phyloP scores from a whole-genome alignment of 352 stramenopile genomes.

The Phytophthora pseudosyringae region DNA sequence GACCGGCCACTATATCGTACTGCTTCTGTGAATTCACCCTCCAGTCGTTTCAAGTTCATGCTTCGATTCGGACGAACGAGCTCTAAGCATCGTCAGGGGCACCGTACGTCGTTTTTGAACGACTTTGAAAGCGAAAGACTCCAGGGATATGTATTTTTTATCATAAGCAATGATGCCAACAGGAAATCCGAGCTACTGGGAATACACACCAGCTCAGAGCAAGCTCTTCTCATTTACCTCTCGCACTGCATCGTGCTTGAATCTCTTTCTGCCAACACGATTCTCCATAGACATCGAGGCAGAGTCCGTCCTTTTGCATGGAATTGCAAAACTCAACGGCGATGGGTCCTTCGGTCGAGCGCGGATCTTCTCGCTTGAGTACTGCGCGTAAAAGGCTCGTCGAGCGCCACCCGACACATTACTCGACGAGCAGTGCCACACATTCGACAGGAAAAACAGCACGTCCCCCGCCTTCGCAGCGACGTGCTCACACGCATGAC shows the following conservation, averaged over 20 bases:
- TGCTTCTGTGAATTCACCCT: no score
- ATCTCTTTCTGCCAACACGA: neutral
- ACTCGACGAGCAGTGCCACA: conserved; percentile 74
- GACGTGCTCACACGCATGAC: conserved; percentile 39
- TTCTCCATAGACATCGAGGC: neutral
- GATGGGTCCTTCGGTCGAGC: conserved; percentile 36
- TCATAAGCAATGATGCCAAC: no score
- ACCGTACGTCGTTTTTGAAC: no score
- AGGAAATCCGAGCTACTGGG: no score
- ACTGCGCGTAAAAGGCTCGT: conserved; percentile 80
- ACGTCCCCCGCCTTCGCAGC: conserved; percentile 45
- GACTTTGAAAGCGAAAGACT: no score
- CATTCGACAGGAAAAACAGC: conserved; percentile 73
- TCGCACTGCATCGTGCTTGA: neutral
- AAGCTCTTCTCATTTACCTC: no score
- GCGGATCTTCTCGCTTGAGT: conserved; percentile 57
- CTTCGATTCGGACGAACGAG: no score
- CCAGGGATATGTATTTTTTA: no score
- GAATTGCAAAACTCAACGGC: conserved; percentile 78
- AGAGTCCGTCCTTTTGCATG: conserved; percentile 29
- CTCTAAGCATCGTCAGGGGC: no score
- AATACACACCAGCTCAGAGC: no score
- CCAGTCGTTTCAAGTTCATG: no score
- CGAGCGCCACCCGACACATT: conserved; percentile 53
- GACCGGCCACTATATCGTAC: no score